Percentiles rank a stretch among this genome's conserved stretches.
These are phyloP conservation scores for Eimeria praecox DNA, from an alignment of 169 alveolate species.

Conservation along the genomic window DNA sequence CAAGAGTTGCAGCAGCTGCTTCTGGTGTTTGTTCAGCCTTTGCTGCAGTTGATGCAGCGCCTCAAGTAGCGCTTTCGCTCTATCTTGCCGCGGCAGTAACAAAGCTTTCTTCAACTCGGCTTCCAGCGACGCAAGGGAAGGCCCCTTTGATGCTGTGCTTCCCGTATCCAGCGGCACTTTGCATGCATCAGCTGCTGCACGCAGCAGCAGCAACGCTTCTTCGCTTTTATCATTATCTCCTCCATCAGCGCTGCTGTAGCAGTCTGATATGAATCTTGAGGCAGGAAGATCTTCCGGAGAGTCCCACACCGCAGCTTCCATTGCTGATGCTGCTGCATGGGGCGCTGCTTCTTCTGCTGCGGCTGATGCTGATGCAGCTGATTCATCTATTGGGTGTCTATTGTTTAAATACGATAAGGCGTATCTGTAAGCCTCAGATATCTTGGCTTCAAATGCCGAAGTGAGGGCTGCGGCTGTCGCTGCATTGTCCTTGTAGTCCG, in stretches of 20 bases:
- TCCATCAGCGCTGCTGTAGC: neutral
- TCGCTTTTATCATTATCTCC: neutral
- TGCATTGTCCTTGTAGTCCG: neutral
- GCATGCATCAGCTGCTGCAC: conserved; percentile 63
- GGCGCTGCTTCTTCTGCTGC: neutral
- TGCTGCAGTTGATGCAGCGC: conserved; percentile 56
- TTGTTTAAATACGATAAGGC: neutral
- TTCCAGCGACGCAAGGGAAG: conserved; percentile 16
- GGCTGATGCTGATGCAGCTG: neutral
- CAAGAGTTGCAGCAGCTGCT: conserved; percentile 72
- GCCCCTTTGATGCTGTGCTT: conserved; percentile 30
- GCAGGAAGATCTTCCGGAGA: conserved; percentile 31
- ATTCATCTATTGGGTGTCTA: neutral
- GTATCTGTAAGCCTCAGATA: conserved; percentile 14
- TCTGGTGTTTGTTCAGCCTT: conserved; percentile 71
- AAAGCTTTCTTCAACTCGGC: conserved; percentile 30
- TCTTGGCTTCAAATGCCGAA: conserved; percentile 32
- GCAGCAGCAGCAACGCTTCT: conserved; percentile 38
- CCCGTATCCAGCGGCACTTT: conserved; percentile 47
- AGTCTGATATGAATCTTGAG: neutral
- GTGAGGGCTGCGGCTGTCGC: conserved; percentile 67
- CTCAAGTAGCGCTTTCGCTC: conserved; percentile 8
- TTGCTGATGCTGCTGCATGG: neutral
- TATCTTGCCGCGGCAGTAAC: conserved; percentile 3
- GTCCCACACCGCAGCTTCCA: conserved; percentile 27